Evolutionary conservation across 768 basidiomycete species (phyloP).

Genomic region (Boletus rubroflammeus): DNA sequence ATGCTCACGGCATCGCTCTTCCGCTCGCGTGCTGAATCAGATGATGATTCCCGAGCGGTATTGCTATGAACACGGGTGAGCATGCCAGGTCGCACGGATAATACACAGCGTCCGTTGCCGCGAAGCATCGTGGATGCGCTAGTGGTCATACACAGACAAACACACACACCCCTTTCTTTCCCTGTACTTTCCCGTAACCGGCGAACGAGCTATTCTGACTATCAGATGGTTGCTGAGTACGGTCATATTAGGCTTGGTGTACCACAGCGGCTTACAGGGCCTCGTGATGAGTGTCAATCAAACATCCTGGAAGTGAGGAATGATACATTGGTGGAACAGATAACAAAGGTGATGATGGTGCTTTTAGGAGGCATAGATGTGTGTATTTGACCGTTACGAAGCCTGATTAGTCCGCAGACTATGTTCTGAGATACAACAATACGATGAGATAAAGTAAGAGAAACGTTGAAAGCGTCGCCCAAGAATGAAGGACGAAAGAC

Average conservation of each 20-base stretch:
- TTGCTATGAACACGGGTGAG: neutral
- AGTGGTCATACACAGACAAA: neutral
- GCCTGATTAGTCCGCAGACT: neutral
- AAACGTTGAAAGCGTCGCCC: neutral
- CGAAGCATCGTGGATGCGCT: neutral
- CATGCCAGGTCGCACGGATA: neutral
- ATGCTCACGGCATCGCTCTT: neutral
- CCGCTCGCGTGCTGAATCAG: neutral
- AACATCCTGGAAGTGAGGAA: neutral
- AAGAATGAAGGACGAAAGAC: neutral
- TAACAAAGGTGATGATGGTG: neutral
- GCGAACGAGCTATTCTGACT: neutral
- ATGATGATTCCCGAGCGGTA: neutral
- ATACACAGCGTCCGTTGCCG: conserved; percentile 1
- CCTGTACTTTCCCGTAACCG: neutral
- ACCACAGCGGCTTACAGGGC: neutral
- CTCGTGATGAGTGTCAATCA: neutral
- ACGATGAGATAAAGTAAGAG: neutral
- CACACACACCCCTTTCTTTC: too few relatives aligned
- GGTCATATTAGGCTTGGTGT: neutral
- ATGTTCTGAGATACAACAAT: neutral
- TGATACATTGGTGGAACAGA: neutral
- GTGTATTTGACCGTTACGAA: neutral
- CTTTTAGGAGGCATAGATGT: neutral
- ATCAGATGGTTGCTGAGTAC: neutral